Evolutionary conservation across 495 filamentous ascomycete species (phyloP).

Genomic region (Podospora sp.): DNA sequence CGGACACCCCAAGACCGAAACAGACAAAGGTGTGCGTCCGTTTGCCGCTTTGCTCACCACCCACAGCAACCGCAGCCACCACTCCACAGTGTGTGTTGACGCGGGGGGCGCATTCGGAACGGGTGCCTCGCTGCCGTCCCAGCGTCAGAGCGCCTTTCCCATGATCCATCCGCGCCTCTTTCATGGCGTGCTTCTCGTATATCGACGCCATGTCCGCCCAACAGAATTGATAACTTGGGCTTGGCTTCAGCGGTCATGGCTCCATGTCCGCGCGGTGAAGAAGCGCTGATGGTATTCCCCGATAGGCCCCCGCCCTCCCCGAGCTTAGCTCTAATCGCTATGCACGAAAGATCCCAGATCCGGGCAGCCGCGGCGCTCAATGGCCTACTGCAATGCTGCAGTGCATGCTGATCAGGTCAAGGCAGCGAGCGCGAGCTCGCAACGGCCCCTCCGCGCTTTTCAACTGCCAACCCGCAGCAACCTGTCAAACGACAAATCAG

Average conservation of each 20-base stretch:
- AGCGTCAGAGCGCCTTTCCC: not conserved
- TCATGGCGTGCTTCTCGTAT: not conserved
- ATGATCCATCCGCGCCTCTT: not conserved
- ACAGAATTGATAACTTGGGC: not conserved
- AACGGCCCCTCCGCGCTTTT: not conserved
- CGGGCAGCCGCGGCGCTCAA: slow-evolving; percentile 13
- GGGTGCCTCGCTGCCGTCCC: not conserved
- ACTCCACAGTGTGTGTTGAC: not conserved
- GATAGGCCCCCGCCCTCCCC: slow-evolving; percentile 12
- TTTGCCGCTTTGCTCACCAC: slow-evolving; percentile 13
- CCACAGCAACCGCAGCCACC: not conserved
- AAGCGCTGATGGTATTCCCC: slow-evolving; percentile 10
- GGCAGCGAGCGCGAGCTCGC: not conserved
- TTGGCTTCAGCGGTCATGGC: not conserved
- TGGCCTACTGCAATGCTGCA: slow-evolving; percentile 16
- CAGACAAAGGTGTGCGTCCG: not conserved
- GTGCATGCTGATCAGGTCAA: slow-evolving; percentile 15
- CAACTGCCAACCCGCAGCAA: not conserved
- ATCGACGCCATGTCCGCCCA: not conserved
- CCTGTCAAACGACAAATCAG: slow-evolving; percentile 1
- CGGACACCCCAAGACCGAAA: slow-evolving; percentile 5
- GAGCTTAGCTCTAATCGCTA: slow-evolving; percentile 16
- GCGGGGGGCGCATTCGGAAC: not conserved
- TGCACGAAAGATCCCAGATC: slow-evolving; percentile 19
- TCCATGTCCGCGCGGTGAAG: not conserved